phyloP scores from a whole-genome alignment of 2,329 filamentous ascomycete species.

The Periconia sp. region DNA sequence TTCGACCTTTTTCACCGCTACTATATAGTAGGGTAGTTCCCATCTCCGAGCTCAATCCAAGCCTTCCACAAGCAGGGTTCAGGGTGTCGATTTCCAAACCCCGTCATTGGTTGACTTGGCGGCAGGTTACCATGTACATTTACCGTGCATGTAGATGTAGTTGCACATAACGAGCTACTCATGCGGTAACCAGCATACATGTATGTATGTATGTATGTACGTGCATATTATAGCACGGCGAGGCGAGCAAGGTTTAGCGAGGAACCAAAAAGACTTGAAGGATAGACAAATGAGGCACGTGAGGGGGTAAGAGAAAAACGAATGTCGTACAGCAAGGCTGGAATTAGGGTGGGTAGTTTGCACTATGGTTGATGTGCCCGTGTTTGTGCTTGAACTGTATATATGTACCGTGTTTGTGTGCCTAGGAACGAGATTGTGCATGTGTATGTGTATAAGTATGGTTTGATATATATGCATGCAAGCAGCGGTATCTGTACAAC shows the following conservation, averaged over 20 bases:
- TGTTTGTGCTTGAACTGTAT: no score
- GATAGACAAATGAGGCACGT: neutral
- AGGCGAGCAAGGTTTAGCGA: neutral
- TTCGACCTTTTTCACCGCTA: conserved; percentile 17
- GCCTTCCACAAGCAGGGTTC: neutral
- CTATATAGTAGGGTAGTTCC: neutral
- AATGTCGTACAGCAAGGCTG: conserved; percentile 5
- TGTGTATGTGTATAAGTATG: no score
- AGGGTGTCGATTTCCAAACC: neutral
- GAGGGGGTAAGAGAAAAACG: neutral
- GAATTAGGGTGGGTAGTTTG: no score
- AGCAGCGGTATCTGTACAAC: no score
- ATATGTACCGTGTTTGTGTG: no score
- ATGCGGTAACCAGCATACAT: neutral
- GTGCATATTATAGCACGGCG: neutral
- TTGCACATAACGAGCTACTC: neutral
- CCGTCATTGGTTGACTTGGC: neutral
- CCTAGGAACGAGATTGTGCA: no score
- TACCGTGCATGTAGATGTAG: no score
- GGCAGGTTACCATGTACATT: neutral
- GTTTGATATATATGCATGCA: no score
- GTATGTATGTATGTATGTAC: neutral
- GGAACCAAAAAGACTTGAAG: neutral
- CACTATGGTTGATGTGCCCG: no score
- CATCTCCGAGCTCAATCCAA: neutral